phyloP scores from a whole-genome alignment of 2,329 filamentous ascomycete genomes.

The Colletotrichum destructivum region DNA sequence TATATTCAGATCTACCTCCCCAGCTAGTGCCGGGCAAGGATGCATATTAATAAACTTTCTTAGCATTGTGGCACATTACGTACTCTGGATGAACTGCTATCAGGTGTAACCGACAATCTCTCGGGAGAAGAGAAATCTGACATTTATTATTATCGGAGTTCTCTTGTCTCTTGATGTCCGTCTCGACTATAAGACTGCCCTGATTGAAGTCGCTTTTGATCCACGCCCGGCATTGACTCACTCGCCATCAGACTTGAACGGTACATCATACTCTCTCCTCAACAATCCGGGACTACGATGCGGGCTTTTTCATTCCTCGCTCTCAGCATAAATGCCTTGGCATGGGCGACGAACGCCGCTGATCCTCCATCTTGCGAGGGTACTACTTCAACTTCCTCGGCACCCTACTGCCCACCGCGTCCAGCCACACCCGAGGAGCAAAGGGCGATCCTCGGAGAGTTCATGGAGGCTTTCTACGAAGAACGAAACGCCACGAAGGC shows the following conservation, averaged over 20 bases:
- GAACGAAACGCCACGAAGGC: conserved; percentile 32
- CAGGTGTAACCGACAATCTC: not conserved
- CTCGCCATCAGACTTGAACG: not conserved
- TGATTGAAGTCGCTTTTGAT: no score
- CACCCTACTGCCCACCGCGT: conserved; percentile 29
- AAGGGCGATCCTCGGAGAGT: conserved; percentile 28
- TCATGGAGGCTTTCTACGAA: conserved; percentile 28
- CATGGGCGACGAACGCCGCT: conserved; percentile 25
- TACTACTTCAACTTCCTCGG: not conserved
- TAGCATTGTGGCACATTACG: conserved; percentile 28
- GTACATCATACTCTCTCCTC: not conserved
- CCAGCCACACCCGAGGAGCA: conserved; percentile 19
- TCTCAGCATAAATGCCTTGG: conserved; percentile 24
- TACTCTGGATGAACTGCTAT: conserved; percentile 30
- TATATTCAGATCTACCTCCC: not conserved
- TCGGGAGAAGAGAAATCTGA: conserved; percentile 9
- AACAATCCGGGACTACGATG: conserved; percentile 5
- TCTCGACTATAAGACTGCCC: conserved; percentile 15
- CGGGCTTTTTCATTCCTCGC: conserved; percentile 13
- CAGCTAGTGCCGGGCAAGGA: not conserved
- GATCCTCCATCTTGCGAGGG: not conserved
- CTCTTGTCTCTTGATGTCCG: not conserved
- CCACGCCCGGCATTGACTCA: not conserved
- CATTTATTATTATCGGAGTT: conserved; percentile 22
- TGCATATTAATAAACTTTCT: conserved; percentile 23